phyloP scores from a whole-genome alignment of 192 early-diverging fungal genomes.

The Rhizoclosmatium sp. region DNA sequence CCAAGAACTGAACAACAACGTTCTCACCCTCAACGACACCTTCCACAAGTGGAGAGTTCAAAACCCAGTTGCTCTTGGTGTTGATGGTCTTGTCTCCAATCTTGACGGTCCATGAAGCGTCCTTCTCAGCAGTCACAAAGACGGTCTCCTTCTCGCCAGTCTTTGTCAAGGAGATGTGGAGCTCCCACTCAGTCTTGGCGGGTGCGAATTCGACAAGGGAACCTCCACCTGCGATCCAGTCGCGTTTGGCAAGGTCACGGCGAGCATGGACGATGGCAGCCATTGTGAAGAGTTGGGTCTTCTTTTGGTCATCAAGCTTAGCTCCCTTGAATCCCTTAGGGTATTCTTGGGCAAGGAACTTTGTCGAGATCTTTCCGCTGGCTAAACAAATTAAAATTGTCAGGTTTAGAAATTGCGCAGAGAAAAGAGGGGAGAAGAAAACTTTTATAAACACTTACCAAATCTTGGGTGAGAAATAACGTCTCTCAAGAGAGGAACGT shows the following conservation, averaged over 20 bases:
- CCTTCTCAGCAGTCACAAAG: constrained; percentile 12
- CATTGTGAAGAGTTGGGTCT: constrained; percentile 70
- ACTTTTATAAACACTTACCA: no score
- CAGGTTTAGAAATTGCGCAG: no score
- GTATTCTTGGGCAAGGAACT: constrained; percentile 89
- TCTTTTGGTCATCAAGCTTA: constrained; percentile 55
- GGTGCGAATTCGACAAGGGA: constrained; percentile 20
- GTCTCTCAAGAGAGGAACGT: constrained; percentile 91
- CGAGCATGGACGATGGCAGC: constrained; percentile 73
- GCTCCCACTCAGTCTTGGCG: constrained; percentile 28
- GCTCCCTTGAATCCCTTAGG: constrained; percentile 87
- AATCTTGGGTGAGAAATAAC: constrained; percentile 73
- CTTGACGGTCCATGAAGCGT: constrained; percentile 21
- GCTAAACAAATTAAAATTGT: constrained; percentile 68
- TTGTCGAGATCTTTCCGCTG: constrained; percentile 80
- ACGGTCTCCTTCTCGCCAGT: constrained; percentile 32
- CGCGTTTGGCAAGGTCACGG: constrained; percentile 68
- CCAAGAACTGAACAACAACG: constrained; percentile 73
- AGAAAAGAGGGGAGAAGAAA: no score
- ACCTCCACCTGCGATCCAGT: constrained; percentile 59
- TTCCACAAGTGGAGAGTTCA: constrained; percentile 77
- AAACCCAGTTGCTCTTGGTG: constrained; percentile 70
- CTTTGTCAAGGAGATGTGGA: constrained; percentile 31
- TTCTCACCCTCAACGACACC: constrained; percentile 49
- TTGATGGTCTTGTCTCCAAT: constrained; percentile 34